These are phyloP conservation scores for Fusarium fujikuroi DNA, from an alignment of 2,329 filamentous ascomycete genomes.

Conservation along the genomic window DNA sequence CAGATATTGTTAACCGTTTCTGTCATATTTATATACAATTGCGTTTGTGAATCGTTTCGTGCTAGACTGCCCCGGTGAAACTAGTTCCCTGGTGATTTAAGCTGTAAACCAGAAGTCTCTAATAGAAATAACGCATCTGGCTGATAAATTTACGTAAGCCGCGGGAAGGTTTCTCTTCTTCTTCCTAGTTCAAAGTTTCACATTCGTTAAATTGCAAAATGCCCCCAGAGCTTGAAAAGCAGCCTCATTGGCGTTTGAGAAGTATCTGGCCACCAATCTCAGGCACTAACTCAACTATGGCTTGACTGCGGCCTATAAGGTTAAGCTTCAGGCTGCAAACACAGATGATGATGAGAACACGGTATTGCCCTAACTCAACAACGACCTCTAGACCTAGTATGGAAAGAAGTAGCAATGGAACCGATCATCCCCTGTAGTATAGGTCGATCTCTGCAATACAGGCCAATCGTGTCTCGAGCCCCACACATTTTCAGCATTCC, in stretches of 20 bases:
- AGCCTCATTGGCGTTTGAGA: background rate
- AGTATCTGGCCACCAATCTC: background rate
- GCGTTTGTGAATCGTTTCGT: fast-evolving
- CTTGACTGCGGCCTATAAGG: no score
- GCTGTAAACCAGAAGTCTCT: no score
- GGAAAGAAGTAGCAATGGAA: background rate
- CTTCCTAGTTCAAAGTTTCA: background rate
- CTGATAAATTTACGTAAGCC: no score
- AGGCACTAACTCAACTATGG: background rate
- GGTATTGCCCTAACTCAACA: background rate
- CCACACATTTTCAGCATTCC: background rate
- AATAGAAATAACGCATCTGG: no score
- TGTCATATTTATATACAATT: background rate
- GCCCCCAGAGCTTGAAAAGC: fast-evolving
- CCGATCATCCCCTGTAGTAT: background rate
- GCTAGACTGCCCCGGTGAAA: fast-evolving
- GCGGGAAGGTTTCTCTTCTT: no score
- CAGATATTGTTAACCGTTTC: background rate
- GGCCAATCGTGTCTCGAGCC: background rate
- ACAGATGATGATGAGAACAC: no score
- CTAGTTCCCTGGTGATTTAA: no score
- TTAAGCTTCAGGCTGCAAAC: no score
- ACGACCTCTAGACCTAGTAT: fast-evolving
- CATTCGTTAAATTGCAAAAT: background rate
- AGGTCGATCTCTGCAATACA: background rate